Evolutionary conservation across 2,329 filamentous ascomycete species (phyloP).

Genomic region (Aspergillus sp.): DNA sequence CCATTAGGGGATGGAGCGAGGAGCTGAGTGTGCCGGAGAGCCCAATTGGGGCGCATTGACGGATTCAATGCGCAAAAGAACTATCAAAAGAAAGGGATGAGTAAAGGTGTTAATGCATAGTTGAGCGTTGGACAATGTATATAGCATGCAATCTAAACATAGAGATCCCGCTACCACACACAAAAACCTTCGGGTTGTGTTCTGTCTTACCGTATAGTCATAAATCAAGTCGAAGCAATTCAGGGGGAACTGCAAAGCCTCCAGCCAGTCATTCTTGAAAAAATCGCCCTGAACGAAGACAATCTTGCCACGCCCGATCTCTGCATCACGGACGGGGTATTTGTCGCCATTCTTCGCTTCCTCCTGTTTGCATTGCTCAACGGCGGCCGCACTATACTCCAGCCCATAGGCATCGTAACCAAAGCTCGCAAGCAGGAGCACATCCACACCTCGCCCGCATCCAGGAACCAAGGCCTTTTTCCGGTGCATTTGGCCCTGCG

Average conservation of each 20-base stretch:
- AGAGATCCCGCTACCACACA: background rate
- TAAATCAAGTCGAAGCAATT: constrained; percentile 53
- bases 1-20: constrained; percentile 48
- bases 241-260: constrained; percentile 28
- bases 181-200: background rate
- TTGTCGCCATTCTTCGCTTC: constrained; percentile 30
- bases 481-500: constrained; percentile 23
- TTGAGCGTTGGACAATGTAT: background rate
- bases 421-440: constrained; percentile 67
- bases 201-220: constrained; percentile 57
- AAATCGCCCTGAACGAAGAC: constrained; percentile 46
- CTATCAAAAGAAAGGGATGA: constrained; percentile 28
- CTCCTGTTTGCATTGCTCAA: constrained; percentile 38
- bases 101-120: background rate
- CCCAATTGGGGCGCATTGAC: constrained; percentile 56
- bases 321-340: constrained; percentile 35
- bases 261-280: constrained; percentile 43
- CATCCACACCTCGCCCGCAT: constrained; percentile 80
- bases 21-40: constrained; percentile 53
- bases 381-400: constrained; percentile 59
- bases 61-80: constrained; percentile 62
- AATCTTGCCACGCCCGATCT: constrained; percentile 35
- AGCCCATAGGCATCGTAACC: constrained; percentile 77
- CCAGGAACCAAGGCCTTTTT: constrained; percentile 72
- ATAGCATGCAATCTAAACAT: background rate